phyloP scores from a whole-genome alignment of 2,329 filamentous ascomycete genomes.

The Ophiostoma sp. region DNA sequence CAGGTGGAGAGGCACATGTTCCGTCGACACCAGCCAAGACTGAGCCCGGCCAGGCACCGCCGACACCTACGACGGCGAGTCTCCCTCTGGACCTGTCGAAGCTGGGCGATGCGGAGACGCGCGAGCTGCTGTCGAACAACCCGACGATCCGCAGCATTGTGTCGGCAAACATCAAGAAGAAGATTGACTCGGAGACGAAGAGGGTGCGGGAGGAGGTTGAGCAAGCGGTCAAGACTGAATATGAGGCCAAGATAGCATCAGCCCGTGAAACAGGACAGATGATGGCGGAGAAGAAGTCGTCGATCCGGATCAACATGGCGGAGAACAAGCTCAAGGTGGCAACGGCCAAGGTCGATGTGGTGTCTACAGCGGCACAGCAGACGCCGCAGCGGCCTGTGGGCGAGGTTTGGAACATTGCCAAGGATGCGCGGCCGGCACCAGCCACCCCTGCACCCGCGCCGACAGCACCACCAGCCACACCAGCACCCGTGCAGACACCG shows the following conservation, averaged over 20 bases:
- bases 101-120: slow-evolving; percentile 50
- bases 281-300: slow-evolving; percentile 68
- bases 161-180: slow-evolving; percentile 60
- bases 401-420: slow-evolving; percentile 82
- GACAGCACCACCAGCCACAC: not conserved
- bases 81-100: slow-evolving; percentile 40
- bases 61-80: slow-evolving; percentile 32
- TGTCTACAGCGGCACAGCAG: slow-evolving; percentile 75
- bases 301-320: slow-evolving; percentile 70
- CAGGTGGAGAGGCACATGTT: not conserved
- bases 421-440: slow-evolving; percentile 52
- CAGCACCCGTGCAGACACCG: not conserved
- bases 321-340: slow-evolving; percentile 62
- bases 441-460: slow-evolving; percentile 22
- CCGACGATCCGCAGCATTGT: slow-evolving; percentile 54
- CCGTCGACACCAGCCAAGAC: slow-evolving; percentile 20
- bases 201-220: slow-evolving; percentile 53
- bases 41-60: slow-evolving; percentile 30
- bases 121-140: slow-evolving; percentile 53
- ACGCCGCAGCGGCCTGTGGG: slow-evolving; percentile 77
- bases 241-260: slow-evolving; percentile 48
- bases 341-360: slow-evolving; percentile 67
- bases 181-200: slow-evolving; percentile 60
- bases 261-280: slow-evolving; percentile 60
- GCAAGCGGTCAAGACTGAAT: slow-evolving; percentile 42